These are phyloP conservation scores for Fusarium sp. DNA, from an alignment of 2,329 filamentous ascomycete genomes.

Conservation along the genomic window DNA sequence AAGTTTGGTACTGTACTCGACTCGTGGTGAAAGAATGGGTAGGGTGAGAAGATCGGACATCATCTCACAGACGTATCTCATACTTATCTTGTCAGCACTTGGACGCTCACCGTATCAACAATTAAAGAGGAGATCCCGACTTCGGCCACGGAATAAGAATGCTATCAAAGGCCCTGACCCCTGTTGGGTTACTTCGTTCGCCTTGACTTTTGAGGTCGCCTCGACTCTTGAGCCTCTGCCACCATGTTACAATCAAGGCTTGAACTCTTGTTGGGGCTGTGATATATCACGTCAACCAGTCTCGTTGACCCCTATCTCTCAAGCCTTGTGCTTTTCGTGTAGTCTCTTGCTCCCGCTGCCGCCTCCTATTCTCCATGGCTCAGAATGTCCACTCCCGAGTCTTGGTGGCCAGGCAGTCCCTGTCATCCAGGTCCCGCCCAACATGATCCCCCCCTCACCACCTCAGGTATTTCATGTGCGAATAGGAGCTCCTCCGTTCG, in stretches of 20 bases:
- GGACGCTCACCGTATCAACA: conserved; percentile 3
- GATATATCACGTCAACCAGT: neutral
- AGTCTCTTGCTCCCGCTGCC: neutral
- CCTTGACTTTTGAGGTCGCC: neutral
- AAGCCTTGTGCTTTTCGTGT: neutral
- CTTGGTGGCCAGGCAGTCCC: conserved; percentile 22
- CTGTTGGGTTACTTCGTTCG: neutral
- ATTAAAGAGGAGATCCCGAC: conserved; percentile 3
- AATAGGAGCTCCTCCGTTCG: conserved; percentile 9
- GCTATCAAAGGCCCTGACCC: neutral
- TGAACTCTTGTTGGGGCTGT: neutral
- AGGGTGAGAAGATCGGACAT: neutral
- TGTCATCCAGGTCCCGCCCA: conserved; percentile 16
- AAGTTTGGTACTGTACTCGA: neutral
- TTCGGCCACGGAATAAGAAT: neutral
- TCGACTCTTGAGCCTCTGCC: neutral
- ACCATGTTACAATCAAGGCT: neutral
- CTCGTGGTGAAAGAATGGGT: neutral
- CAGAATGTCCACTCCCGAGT: conserved; percentile 2
- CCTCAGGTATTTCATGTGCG: conserved; percentile 5
- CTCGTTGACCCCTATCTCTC: neutral
- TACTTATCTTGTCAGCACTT: neutral
- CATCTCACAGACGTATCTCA: neutral
- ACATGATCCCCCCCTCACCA: conserved; percentile 10
- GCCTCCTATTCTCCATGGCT: conserved; percentile 3